Percentiles rank a stretch among this genome's conserved stretches.
These are phyloP conservation scores for Papiliotrema nemorosa DNA, from an alignment of 1,284 basidiomycete genomes.

Conservation along the genomic window DNA sequence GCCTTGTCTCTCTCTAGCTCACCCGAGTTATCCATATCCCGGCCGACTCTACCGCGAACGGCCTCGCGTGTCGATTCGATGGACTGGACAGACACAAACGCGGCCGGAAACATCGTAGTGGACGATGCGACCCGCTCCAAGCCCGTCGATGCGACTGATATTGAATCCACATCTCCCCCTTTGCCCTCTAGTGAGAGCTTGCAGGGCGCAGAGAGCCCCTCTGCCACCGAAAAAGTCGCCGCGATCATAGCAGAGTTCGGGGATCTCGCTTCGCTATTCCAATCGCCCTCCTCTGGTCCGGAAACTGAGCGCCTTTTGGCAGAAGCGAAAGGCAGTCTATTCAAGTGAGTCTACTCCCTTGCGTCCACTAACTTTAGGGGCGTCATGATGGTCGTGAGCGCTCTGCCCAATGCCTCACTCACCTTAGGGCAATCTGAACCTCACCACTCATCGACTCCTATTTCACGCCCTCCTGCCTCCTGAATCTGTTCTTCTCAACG, in stretches of 20 bases:
- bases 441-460: slow-evolving; percentile 62
- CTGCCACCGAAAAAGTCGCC: slow-evolving; percentile 40
- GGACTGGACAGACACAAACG: too few species aligned
- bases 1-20: too few species aligned
- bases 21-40: too few species aligned
- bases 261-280: slow-evolving; percentile 45
- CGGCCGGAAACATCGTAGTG: too few species aligned
- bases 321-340: slow-evolving; percentile 55
- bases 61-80: too few species aligned
- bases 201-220: too few species aligned
- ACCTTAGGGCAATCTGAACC: slow-evolving; percentile 59
- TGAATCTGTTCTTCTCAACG: slow-evolving; percentile 24
- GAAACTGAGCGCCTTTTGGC: slow-evolving; percentile 57
- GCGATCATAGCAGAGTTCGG: slow-evolving; percentile 49
- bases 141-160: too few species aligned
- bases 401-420: slow-evolving; percentile 8
- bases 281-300: slow-evolving; percentile 51
- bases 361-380: slow-evolving; percentile 34
- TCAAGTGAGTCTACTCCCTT: slow-evolving; percentile 36
- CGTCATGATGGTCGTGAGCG: slow-evolving; percentile 54
- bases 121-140: too few species aligned
- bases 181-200: too few species aligned
- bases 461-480: slow-evolving; percentile 64
- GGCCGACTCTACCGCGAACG: too few species aligned
- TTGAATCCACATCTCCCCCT: too few species aligned